Evolutionary conservation across 1,284 basidiomycete species (phyloP).

Genomic region (Heterobasidion occidentale): DNA sequence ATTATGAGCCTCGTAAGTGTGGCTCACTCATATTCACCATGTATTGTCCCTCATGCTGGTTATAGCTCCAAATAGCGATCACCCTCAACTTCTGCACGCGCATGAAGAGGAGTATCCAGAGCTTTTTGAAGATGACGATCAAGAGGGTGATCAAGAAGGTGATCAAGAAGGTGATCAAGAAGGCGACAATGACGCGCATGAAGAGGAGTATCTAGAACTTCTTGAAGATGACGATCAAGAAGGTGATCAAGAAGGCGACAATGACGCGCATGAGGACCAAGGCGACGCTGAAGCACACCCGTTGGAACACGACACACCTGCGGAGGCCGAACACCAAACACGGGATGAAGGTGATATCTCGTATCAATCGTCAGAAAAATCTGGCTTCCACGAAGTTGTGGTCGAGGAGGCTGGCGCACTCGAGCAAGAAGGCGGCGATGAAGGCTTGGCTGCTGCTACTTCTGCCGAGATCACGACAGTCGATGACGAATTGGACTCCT

Average conservation of each 20-base stretch:
- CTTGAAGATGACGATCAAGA: not conserved
- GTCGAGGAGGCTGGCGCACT: not conserved
- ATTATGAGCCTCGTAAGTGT: not conserved
- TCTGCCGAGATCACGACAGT: not conserved
- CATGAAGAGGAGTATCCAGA: not conserved
- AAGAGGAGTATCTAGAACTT: not conserved
- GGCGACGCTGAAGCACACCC: not conserved
- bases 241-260: not conserved
- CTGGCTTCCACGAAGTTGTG: not conserved
- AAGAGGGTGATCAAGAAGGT: not conserved
- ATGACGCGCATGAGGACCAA: not conserved
- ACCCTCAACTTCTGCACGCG: not conserved
- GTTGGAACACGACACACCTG: not conserved
- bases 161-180: not conserved
- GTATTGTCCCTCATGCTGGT: not conserved
- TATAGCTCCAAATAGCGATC: not conserved
- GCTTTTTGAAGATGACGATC: not conserved
- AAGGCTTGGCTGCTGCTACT: not conserved
- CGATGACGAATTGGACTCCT: not conserved
- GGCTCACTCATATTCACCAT: not conserved
- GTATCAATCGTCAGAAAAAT: not conserved
- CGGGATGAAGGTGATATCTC: not conserved
- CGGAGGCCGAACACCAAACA: not conserved
- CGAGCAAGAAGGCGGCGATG: not conserved
- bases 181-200: not conserved